phyloP scores from a whole-genome alignment of 345 rosid species.

The Dipteronia dyeriana region DNA sequence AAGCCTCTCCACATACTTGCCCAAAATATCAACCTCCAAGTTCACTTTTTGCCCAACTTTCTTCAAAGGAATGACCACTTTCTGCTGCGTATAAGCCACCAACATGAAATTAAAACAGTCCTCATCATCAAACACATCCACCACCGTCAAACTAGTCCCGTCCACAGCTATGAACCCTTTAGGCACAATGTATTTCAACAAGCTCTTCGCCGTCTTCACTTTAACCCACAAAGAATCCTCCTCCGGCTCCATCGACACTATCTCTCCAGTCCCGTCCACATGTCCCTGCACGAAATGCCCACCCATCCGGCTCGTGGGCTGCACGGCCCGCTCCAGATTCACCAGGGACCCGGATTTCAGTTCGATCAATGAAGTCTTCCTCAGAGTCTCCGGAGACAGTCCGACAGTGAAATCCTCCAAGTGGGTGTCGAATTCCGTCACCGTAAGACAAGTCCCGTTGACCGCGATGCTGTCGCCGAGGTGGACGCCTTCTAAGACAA shows the following conservation, averaged over 20 bases:
- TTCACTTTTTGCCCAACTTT: slow-evolving; percentile 80
- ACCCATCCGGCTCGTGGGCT: slow-evolving; percentile 77
- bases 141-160: slow-evolving; percentile 92
- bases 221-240: slow-evolving; percentile 87
- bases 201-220: slow-evolving; percentile 51
- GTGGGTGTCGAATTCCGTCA: slow-evolving; percentile 55
- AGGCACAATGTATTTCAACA: slow-evolving; percentile 74
- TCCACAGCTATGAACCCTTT: slow-evolving; percentile 89
- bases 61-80: slow-evolving; percentile 74
- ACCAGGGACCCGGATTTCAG: slow-evolving; percentile 67
- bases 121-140: slow-evolving; percentile 76
- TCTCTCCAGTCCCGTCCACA: slow-evolving; percentile 90
- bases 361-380: slow-evolving; percentile 75
- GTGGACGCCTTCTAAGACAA: slow-evolving; percentile 62
- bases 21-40: slow-evolving; percentile 90
- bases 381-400: slow-evolving; percentile 71
- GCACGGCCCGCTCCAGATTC: slow-evolving; percentile 86
- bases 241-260: slow-evolving; percentile 57
- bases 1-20: slow-evolving; percentile 91
- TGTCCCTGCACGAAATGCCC: slow-evolving; percentile 96
- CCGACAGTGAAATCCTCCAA: slow-evolving; percentile 66
- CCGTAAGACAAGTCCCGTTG: slow-evolving; percentile 87
- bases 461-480: slow-evolving; percentile 87
- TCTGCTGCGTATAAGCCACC: slow-evolving; percentile 79
- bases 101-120: slow-evolving; percentile 82